A percentile compares a stretch with the other conserved stretches of the same genome.
phyloP scores from a whole-genome alignment of 129 eudicot species.

The Glebionis coronaria region DNA sequence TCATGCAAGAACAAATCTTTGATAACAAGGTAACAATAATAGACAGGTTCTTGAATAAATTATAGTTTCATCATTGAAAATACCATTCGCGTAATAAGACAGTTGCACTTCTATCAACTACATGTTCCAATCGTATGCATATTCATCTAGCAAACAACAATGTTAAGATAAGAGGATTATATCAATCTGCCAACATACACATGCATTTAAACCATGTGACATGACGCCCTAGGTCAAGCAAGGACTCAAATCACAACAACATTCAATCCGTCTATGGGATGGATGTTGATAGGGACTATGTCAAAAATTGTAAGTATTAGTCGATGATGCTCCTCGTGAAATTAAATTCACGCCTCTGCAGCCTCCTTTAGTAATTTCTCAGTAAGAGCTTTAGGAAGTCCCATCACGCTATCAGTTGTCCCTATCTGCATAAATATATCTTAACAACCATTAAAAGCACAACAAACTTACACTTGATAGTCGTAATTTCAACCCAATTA shows the following conservation, averaged over 20 bases:
- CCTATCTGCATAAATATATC: constrained; percentile 64
- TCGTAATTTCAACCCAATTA: not conserved
- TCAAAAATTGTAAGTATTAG: constrained; percentile 1
- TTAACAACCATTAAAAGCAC: not conserved
- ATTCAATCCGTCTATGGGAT: not conserved
- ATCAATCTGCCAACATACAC: not conserved
- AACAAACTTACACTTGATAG: too few species aligned
- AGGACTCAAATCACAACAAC: not conserved
- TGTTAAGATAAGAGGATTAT: too few species aligned
- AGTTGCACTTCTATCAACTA: not conserved
- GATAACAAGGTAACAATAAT: too few species aligned
- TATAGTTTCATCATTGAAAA: not conserved
- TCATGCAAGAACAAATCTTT: too few species aligned
- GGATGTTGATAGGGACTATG: not conserved
- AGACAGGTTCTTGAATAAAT: not conserved
- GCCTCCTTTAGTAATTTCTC: constrained; percentile 70
- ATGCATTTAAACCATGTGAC: not conserved
- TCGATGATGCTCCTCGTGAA: not conserved
- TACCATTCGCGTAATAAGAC: not conserved
- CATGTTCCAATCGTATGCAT: not conserved
- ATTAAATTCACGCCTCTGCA: constrained; percentile 29
- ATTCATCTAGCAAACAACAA: not conserved
- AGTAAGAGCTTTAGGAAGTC: constrained; percentile 87
- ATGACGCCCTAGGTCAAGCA: not conserved
- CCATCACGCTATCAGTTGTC: constrained; percentile 91